Base-by-base conservation (phyloP, 2,329 filamentous ascomycete genomes). In the Lasiodiplodia hormozganensis region DNA sequence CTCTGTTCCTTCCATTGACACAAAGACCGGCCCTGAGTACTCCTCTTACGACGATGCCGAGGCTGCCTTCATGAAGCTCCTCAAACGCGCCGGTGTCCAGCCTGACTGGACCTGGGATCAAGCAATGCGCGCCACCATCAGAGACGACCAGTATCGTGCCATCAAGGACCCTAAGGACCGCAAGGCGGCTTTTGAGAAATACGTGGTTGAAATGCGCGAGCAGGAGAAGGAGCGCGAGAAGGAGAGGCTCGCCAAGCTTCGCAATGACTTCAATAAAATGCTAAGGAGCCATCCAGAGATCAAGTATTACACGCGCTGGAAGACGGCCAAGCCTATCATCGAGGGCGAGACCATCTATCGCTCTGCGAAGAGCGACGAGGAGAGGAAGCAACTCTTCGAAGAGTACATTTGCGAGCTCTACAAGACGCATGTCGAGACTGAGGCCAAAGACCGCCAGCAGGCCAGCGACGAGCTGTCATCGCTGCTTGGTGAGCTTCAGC, bases 301-400 rank as follows among this genome's bases (percentile, higher is more conserved):
- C 81, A 96, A 94, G 80, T 89, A 97, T 79, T 97, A 96, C 80
- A 97, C 95, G 52, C 91, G 94, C 70, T 99, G 96, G 96, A 97
- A 94, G 86, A 97, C 93, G 18, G 96, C 95, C 65, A 90, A 93
- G 62, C 93, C 94, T 11, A 96, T 97, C 72, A 93, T 99, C 71
- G 93, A 98, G 80, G 92, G 92, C 62, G 96, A 99, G 84, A 96
- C 93, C 58, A 96, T 97, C 69, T 99, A 98, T 83, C 91, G 94
- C 74, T 95, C 94, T 36, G 95, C 94, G 53, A 92, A 91, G 73
- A 88, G 95, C 77, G 96, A 99, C 74, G 86, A 88, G 69, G 96
- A 98, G 83, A 90, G 94, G 68, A 90, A 92, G 70, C 91, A 94
- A 77, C 86, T 99, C 60, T 99, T 97, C 75, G 92, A 97, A 75